These are phyloP conservation scores for Eucalyptus marginata DNA, from an alignment of 345 rosid genomes.

Conservation along the genomic window DNA sequence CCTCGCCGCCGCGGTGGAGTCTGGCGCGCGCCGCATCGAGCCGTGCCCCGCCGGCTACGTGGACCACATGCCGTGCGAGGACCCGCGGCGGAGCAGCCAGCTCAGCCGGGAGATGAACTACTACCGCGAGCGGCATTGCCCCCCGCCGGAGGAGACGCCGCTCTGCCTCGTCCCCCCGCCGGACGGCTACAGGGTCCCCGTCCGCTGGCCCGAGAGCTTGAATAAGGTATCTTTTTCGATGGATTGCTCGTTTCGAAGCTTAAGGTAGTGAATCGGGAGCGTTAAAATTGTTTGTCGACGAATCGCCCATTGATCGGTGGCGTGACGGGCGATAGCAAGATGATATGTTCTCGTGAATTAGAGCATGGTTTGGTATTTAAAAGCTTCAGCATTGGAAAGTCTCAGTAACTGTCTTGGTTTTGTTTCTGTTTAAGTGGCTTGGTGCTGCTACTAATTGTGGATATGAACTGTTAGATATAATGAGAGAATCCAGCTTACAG, in stretches of 20 bases:
- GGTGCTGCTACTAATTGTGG: not conserved
- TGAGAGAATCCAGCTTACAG: not conserved
- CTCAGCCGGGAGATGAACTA: constrained; percentile 39
- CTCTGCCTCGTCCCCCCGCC: constrained; percentile 40
- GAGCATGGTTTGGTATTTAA: not conserved
- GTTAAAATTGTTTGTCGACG: not conserved
- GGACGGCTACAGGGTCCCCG: constrained; percentile 24
- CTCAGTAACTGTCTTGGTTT: not conserved
- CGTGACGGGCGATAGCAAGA: not conserved
- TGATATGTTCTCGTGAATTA: not conserved
- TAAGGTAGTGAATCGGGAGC: not conserved
- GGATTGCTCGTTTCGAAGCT: not conserved
- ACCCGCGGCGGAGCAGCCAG: constrained; percentile 32
- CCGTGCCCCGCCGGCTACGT: constrained; percentile 14
- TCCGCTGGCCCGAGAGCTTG: constrained; percentile 36
- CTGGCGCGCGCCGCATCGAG: not conserved
- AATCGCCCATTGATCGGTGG: not conserved
- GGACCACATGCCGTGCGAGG: constrained; percentile 46
- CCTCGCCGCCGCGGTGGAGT: not conserved
- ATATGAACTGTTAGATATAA: not conserved
- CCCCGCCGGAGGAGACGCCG: constrained; percentile 20
- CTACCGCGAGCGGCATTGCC: constrained; percentile 37
- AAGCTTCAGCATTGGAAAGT: not conserved
- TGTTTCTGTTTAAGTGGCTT: not conserved
- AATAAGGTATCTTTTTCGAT: constrained; percentile 10